Percentiles rank a stretch among this genome's conserved stretches.
Conservation (phyloP, 495 filamentous ascomycete species). For the Friedmanniomyces simplex region DNA sequence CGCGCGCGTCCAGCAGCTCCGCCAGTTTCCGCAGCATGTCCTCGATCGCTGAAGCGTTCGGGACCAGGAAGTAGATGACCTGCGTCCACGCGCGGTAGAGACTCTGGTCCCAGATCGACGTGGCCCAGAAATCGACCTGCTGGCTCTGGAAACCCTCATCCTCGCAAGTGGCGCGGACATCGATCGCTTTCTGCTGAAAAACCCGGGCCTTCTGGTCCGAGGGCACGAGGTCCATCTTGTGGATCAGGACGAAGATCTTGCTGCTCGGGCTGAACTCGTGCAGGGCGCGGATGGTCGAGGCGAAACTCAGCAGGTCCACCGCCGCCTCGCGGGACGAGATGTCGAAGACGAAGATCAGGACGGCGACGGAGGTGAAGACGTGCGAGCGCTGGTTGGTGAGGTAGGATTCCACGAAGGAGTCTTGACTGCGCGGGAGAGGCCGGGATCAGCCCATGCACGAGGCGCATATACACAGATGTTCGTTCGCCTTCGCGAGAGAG, state of each 20-base stretch:
- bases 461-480: no score
- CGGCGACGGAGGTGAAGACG: slow-evolving; percentile 92
- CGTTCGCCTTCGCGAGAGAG: no score
- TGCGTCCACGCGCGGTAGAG: slow-evolving; percentile 97
- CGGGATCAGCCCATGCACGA: no score
- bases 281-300: slow-evolving; percentile 72
- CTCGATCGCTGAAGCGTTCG: slow-evolving; percentile 81
- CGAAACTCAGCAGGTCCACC: slow-evolving; percentile 81
- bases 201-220: slow-evolving; percentile 49
- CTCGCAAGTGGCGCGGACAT: slow-evolving; percentile 65
- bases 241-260: slow-evolving; percentile 82
- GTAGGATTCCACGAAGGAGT: slow-evolving; percentile 97
- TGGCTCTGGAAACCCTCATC: slow-evolving; percentile 40
- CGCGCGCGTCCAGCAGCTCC: slow-evolving; percentile 76
- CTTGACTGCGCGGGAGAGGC: slow-evolving; percentile 52
- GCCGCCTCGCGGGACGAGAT: slow-evolving; percentile 91
- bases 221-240: slow-evolving; percentile 94
- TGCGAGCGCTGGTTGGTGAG: slow-evolving; percentile 85
- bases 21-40: slow-evolving; percentile 67
- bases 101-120: slow-evolving; percentile 96
- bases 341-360: slow-evolving; percentile 98
- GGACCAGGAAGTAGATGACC: slow-evolving; percentile 92
- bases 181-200: slow-evolving; percentile 63
- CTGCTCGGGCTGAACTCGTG: slow-evolving; percentile 74
- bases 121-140: slow-evolving; percentile 62